These are phyloP conservation scores for Colletotrichum magnum DNA, from an alignment of 2,329 filamentous ascomycete genomes.

Conservation along the genomic window DNA sequence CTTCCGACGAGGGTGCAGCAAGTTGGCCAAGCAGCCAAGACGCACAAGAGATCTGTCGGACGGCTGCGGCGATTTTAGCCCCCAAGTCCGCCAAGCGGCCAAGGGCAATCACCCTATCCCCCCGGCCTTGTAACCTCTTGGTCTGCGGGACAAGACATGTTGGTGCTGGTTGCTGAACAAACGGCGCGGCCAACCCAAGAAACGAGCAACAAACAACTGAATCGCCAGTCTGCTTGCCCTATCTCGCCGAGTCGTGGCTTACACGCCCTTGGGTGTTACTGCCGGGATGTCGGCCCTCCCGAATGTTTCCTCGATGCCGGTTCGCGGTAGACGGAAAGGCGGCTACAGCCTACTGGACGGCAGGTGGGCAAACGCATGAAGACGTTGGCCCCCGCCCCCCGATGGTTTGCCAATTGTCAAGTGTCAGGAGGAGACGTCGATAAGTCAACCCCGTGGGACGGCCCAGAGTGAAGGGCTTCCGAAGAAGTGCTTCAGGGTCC, in stretches of 20 bases:
- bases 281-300: slow-evolving; percentile 24
- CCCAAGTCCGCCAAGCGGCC: slow-evolving; percentile 28
- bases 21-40: slow-evolving; percentile 33
- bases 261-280: background rate
- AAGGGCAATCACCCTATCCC: slow-evolving; percentile 21
- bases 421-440: slow-evolving; percentile 25
- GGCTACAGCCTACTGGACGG: slow-evolving; percentile 6
- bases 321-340: slow-evolving; percentile 9
- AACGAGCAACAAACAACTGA: slow-evolving; percentile 16
- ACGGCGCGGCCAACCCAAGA: slow-evolving; percentile 4
- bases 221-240: slow-evolving; percentile 2
- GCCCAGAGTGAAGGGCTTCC: background rate
- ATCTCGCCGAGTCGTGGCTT: slow-evolving; percentile 32
- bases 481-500: slow-evolving; percentile 14
- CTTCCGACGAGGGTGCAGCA: slow-evolving; percentile 22
- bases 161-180: background rate
- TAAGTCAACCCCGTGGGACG: slow-evolving; percentile 26
- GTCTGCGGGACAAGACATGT: slow-evolving; percentile 1
- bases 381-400: slow-evolving; percentile 12
- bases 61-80: slow-evolving; percentile 6
- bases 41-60: slow-evolving; percentile 33
- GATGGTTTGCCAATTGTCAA: slow-evolving; percentile 26
- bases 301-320: slow-evolving; percentile 30
- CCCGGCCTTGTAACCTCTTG: slow-evolving; percentile 1
- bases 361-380: slow-evolving; percentile 24